Percentiles rank a stretch among this genome's conserved stretches.
These are phyloP conservation scores for Mortierella sp. DNA, from an alignment of 371 early-diverging fungal species.

Conservation along the genomic window DNA sequence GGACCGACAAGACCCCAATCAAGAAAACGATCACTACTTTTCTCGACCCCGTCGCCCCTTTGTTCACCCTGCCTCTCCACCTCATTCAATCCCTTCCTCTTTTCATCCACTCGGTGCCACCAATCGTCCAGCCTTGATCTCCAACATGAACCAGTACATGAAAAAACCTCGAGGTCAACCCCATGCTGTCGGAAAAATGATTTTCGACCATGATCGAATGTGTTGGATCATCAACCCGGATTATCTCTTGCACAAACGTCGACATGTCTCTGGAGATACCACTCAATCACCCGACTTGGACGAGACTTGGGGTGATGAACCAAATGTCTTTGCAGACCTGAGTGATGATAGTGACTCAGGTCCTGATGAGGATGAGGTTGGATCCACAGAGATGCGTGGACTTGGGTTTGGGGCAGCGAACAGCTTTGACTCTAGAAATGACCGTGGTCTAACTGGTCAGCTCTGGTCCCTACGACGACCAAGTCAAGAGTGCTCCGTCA, in stretches of 20 bases:
- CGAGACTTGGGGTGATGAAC: slow-evolving; percentile 49
- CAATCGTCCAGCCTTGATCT: slow-evolving; percentile 42
- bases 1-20: slow-evolving; percentile 25
- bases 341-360: slow-evolving; percentile 33
- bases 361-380: slow-evolving; percentile 11
- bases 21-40: slow-evolving; percentile 1
- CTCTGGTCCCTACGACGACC: too few relatives aligned
- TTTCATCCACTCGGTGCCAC: neutral
- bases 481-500: too few relatives aligned
- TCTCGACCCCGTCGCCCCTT: too few relatives aligned
- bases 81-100: neutral
- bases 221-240: slow-evolving; percentile 49
- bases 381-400: neutral
- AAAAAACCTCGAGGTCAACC: slow-evolving; percentile 14
- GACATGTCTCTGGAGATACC: slow-evolving; percentile 8
- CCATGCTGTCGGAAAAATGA: slow-evolving; percentile 50
- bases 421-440: too few relatives aligned
- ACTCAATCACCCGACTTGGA: slow-evolving; percentile 23
- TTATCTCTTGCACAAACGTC: slow-evolving; percentile 19
- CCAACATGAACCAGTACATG: slow-evolving; percentile 39
- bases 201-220: slow-evolving; percentile 42
- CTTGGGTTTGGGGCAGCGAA: too few relatives aligned
- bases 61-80: too few relatives aligned
- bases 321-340: slow-evolving; percentile 46
- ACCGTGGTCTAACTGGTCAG: too few relatives aligned